Conservation (phyloP, 306 rosid species). For the Glycine latifolia region DNA sequence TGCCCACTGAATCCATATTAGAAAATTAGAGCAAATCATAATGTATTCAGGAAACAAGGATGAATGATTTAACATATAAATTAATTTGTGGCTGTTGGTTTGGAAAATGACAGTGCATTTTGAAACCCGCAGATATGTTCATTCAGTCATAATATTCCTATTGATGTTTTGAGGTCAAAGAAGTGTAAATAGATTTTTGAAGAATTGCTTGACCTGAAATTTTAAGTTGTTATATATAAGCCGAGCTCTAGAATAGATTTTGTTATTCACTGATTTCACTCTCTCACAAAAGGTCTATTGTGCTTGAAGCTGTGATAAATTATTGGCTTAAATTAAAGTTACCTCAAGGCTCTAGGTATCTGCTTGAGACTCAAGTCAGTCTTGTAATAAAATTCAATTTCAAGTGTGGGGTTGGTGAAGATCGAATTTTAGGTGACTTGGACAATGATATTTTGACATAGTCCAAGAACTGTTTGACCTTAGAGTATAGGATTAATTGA, state of each 20-base stretch:
- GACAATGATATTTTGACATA: neutral
- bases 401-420: neutral
- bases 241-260: neutral
- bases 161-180: conserved; percentile 9
- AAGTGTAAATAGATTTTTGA: neutral
- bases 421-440: neutral
- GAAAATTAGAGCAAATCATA: conserved; percentile 6
- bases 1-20: conserved; percentile 8
- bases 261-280: neutral
- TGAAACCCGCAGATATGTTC: neutral
- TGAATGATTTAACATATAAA: neutral
- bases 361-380: neutral
- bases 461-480: neutral
- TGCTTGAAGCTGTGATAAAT: neutral
- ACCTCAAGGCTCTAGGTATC: neutral
- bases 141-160: neutral
- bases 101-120: neutral
- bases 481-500: neutral
- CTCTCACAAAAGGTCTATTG: neutral
- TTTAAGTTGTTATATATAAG: neutral
- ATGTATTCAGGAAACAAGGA: neutral
- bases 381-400: neutral
- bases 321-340: neutral
- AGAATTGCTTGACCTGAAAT: neutral
- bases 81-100: conserved; percentile 2